Evolutionary conservation across 495 filamentous ascomycete genomes (phyloP).

Genomic region (Mycothermus thermophilus): DNA sequence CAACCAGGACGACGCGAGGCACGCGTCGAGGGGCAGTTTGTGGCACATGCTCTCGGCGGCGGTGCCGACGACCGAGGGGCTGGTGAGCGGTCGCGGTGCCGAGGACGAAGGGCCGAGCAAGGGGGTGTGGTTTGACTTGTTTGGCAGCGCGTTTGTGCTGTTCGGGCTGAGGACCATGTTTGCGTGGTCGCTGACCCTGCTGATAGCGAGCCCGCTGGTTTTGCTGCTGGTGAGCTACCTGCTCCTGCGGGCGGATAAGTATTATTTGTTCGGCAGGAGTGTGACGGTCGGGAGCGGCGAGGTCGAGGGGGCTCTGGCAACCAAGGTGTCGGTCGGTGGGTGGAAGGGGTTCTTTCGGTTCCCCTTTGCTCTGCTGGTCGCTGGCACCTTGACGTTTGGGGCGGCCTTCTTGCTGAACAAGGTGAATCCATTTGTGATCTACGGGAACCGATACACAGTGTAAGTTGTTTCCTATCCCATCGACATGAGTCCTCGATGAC

Average conservation of each 20-base stretch:
- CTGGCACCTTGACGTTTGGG: slow-evolving; percentile 55
- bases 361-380: slow-evolving; percentile 58
- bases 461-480: slow-evolving; percentile 19
- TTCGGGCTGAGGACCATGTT: slow-evolving; percentile 72
- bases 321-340: slow-evolving; percentile 53
- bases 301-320: slow-evolving; percentile 3
- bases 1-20: slow-evolving; percentile 67
- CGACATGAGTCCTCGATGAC: neutral
- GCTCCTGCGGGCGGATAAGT: slow-evolving; percentile 56
- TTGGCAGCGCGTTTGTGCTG: slow-evolving; percentile 67
- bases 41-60: slow-evolving; percentile 91
- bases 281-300: slow-evolving; percentile 33
- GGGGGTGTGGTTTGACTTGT: slow-evolving; percentile 91
- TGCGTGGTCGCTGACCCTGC: slow-evolving; percentile 68
- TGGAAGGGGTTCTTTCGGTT: slow-evolving; percentile 73
- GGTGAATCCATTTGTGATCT: slow-evolving; percentile 75
- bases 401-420: slow-evolving; percentile 64
- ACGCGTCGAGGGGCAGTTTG: slow-evolving; percentile 60
- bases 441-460: slow-evolving; percentile 74
- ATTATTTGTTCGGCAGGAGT: slow-evolving; percentile 56
- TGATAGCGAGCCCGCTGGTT: slow-evolving; percentile 61
- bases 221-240: slow-evolving; percentile 58
- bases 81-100: slow-evolving; percentile 56
- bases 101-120: too few species aligned
- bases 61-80: slow-evolving; percentile 51